phyloP scores from a whole-genome alignment of 768 basidiomycete genomes.

The Erythrobasidium yunnanense region DNA sequence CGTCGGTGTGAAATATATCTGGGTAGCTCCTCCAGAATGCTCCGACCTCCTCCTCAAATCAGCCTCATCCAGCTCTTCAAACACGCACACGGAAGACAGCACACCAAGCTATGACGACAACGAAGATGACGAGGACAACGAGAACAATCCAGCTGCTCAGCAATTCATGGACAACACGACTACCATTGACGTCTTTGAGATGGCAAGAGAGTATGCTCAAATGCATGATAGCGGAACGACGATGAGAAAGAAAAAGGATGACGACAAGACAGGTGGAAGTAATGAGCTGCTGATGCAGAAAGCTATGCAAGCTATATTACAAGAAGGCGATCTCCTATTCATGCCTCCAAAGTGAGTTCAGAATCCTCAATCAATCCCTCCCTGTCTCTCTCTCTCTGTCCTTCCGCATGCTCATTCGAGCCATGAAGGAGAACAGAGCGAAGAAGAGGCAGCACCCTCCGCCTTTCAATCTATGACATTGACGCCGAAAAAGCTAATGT shows the following conservation, averaged over 20 bases:
- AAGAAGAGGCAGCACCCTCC: too few species aligned
- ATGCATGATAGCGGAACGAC: too few species aligned
- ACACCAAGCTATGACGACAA: not conserved
- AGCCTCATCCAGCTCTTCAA: too few species aligned
- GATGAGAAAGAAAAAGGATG: too few species aligned
- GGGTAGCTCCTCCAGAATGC: conserved; percentile 66
- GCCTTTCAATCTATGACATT: too few species aligned
- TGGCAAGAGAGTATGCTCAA: not conserved
- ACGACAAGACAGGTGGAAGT: too few species aligned
- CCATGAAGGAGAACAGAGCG: too few species aligned
- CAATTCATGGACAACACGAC: conserved; percentile 71
- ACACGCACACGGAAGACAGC: too few species aligned
- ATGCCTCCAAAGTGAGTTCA: conserved; percentile 59
- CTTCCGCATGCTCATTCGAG: too few species aligned
- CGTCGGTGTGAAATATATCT: conserved; percentile 76
- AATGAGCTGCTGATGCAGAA: conserved; percentile 50
- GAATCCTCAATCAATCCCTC: too few species aligned
- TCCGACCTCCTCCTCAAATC: conserved; percentile 50
- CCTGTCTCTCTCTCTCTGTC: too few species aligned
- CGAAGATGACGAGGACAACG: not conserved
- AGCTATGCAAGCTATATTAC: conserved; percentile 55
- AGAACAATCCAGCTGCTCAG: conserved; percentile 32
- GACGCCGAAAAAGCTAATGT: too few species aligned
- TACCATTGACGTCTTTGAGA: conserved; percentile 60
- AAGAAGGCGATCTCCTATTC: conserved; percentile 74